Evolutionary conservation across 2,329 filamentous ascomycete genomes (phyloP).

Genomic region (Calonectria pseudoreteaudii): DNA sequence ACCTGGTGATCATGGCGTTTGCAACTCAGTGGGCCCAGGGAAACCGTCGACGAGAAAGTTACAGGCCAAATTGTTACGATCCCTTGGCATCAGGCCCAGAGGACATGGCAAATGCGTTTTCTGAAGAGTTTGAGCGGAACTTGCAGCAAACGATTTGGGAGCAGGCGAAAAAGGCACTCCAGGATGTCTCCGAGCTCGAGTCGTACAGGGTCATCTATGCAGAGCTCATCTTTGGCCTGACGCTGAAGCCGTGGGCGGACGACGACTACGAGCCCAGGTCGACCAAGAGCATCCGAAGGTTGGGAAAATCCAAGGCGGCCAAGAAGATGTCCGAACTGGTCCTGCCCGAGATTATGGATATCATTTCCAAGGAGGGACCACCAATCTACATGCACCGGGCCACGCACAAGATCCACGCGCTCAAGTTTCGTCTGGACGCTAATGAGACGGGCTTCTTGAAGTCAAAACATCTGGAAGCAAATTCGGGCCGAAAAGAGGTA

Average conservation of each 20-base stretch:
- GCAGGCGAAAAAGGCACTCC: conserved; percentile 47
- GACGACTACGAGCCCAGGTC: conserved; percentile 2
- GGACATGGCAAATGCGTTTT: conserved; percentile 24
- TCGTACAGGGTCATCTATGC: conserved; percentile 52
- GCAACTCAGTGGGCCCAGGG: conserved; percentile 62
- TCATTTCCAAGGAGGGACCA: conserved; percentile 36
- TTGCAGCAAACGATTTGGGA: conserved; percentile 52
- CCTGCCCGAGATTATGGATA: conserved; percentile 30
- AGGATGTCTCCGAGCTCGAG: conserved; percentile 50
- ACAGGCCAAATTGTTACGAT: background rate
- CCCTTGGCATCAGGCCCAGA: background rate
- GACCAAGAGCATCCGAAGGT: background rate
- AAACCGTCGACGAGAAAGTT: conserved; percentile 34
- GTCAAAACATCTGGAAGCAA: conserved; percentile 10
- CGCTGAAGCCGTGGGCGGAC: conserved; percentile 43
- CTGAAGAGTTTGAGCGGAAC: conserved; percentile 51
- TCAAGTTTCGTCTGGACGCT: conserved; percentile 39
- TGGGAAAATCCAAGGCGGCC: background rate
- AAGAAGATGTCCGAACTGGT: background rate
- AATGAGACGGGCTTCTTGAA: conserved; percentile 25
- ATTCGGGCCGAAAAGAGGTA: background rate
- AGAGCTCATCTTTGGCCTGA: conserved; percentile 53
- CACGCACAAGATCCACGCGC: conserved; percentile 37
- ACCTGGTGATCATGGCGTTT: conserved; percentile 62
- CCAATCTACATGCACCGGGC: conserved; percentile 39